phyloP scores from a whole-genome alignment of 2,329 filamentous ascomycete species.

The Fusarium napiforme region DNA sequence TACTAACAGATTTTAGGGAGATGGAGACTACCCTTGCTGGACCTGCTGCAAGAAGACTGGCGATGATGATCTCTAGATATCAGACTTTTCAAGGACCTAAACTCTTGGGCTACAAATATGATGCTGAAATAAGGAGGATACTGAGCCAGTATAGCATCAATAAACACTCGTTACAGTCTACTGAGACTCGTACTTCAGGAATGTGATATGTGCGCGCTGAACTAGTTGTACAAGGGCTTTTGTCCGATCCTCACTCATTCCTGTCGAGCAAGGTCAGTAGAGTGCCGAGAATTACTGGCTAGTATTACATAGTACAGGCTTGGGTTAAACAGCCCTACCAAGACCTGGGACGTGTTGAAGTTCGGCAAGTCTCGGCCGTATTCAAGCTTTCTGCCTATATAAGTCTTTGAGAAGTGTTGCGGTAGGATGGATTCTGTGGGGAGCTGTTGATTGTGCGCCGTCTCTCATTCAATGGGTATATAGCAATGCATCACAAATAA shows the following conservation, averaged over 20 bases:
- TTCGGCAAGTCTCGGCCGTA: background rate
- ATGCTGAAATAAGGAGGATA: accelerated
- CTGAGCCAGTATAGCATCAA: background rate
- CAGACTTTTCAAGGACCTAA: accelerated
- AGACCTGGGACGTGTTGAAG: background rate
- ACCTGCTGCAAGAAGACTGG: slow-evolving; percentile 14
- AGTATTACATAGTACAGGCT: background rate
- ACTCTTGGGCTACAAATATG: accelerated
- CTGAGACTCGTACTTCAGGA: accelerated
- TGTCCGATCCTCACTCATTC: accelerated
- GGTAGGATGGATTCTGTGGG: too few relatives aligned
- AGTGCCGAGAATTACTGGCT: too few relatives aligned
- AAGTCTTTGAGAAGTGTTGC: too few relatives aligned
- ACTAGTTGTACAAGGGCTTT: accelerated
- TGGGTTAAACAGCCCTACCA: accelerated
- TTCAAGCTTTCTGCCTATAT: too few relatives aligned
- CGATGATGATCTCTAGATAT: background rate
- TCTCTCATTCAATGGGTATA: too few relatives aligned
- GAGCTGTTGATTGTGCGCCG: too few relatives aligned
- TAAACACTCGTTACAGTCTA: background rate
- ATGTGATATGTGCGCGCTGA: background rate
- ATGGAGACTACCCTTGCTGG: background rate
- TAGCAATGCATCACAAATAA: too few relatives aligned
- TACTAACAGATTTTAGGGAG: slow-evolving; percentile 11
- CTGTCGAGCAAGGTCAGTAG: background rate